Evolutionary conservation across 2,329 filamentous ascomycete species (phyloP), one percentile per base, ranked within the genome.

Genomic region (Penicillium nordicum): DNA sequence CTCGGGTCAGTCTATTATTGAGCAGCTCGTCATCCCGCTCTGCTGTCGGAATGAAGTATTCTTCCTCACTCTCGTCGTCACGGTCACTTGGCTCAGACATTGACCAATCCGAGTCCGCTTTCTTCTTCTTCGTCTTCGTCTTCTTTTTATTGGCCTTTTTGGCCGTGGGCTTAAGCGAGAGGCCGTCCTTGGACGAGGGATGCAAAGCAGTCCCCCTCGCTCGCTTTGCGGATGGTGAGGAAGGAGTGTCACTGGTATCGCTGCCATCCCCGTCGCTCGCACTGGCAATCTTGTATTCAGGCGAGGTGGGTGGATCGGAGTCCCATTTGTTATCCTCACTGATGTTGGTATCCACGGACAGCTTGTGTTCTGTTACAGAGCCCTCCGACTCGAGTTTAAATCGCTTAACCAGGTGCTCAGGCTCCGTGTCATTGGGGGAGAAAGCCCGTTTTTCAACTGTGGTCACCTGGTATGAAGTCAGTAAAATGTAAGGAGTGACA

Each of bases 1-100:
- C 72, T 38, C 63, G 43, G 1, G 67, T 65, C 36, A 70, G 63
- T 9, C 72, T 63, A 51, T 63, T 66, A 46, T 63, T 66, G n/a
- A 64, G 51, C 11, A 72, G 56, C 10, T 46, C 44, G 4, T 64
- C 60, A 10, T 63, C 57, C 10, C 63, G 67, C 43, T 71, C 71
- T 36, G 60, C 52, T 25, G 59, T 52, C 5, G 61, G 55, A 25
- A 63, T 53, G 32, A 53, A 50, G 21, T 60, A 43, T 4, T 51
- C 43, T 18, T 58, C 50, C 10, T 65, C 61, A 38, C 45, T 57
- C 4, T 56, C 54, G 11, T 61, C 25, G 29, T 63, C 46, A 40
- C 34, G 16, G 16, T 41, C 30, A 30, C 40, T 42, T 29, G 37
- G 37, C 14, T 30, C 16, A 37, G 38, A 50, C 30, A 41, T 34